These are phyloP conservation scores for Henckelia pumila DNA, from an alignment of 257 asterid species.

Conservation along the genomic window DNA sequence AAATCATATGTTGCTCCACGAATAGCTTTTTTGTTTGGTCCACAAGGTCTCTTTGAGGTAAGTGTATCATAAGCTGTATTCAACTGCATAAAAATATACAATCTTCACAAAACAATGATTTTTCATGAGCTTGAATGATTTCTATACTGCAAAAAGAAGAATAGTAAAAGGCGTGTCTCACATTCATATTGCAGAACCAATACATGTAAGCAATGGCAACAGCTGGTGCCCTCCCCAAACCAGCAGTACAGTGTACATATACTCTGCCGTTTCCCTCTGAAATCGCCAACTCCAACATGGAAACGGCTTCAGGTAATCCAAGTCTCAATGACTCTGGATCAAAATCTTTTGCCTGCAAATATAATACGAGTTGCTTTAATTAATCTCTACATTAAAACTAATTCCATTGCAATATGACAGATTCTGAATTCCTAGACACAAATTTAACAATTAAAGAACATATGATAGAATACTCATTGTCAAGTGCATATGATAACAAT, in stretches of 20 bases:
- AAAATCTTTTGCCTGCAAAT: conserved; percentile 76
- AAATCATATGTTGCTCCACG: conserved; percentile 88
- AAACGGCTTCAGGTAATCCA: conserved; percentile 73
- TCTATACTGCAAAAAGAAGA: neutral
- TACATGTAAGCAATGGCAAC: conserved; percentile 90
- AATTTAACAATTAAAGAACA: neutral
- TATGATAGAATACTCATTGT: neutral
- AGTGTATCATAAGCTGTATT: conserved; percentile 57
- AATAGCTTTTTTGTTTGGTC: conserved; percentile 77
- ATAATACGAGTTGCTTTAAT: conserved; percentile 1
- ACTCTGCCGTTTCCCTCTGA: conserved; percentile 78
- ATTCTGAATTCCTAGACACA: neutral
- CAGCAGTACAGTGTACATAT: conserved; percentile 93
- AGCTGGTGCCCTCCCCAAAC: conserved; percentile 95
- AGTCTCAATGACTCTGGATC: conserved; percentile 91
- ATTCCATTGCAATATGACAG: too few relatives aligned
- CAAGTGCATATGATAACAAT: conserved; percentile 1
- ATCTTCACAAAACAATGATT: conserved; percentile 3
- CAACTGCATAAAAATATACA: conserved; percentile 44
- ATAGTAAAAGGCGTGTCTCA: conserved; percentile 28
- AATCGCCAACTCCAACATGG: conserved; percentile 69
- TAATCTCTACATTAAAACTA: conserved; percentile 2
- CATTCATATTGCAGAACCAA: conserved; percentile 81
- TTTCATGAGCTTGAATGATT: neutral
- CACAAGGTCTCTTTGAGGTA: conserved; percentile 82